These are phyloP conservation scores for Dalbergia cochinchinensis DNA, from an alignment of 306 rosid genomes.

Conservation along the genomic window DNA sequence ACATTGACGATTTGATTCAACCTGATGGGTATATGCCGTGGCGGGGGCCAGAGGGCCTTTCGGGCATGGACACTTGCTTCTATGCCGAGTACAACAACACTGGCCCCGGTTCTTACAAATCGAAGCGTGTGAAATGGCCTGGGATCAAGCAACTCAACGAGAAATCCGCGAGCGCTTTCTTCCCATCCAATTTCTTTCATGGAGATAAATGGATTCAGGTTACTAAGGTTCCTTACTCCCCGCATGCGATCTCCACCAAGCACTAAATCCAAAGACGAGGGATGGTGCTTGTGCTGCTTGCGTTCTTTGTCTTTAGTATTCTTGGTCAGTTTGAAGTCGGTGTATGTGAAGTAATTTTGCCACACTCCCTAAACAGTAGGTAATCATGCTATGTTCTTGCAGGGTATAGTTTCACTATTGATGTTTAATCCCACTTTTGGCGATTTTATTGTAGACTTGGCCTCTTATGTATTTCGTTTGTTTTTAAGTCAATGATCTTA, in stretches of 20 bases:
- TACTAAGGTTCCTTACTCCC: constrained; percentile 56
- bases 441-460: neutral
- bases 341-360: neutral
- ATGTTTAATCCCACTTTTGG: neutral
- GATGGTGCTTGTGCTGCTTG: neutral
- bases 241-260: constrained; percentile 15
- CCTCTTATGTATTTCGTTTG: no score
- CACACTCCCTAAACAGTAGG: neutral
- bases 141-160: constrained; percentile 63
- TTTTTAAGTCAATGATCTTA: no score
- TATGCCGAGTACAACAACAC: constrained; percentile 60
- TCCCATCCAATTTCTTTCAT: constrained; percentile 46
- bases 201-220: constrained; percentile 67
- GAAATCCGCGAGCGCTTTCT: constrained; percentile 15
- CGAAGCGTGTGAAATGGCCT: constrained; percentile 64
- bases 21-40: constrained; percentile 77
- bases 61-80: constrained; percentile 53
- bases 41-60: constrained; percentile 42
- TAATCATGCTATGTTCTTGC: neutral
- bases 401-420: neutral
- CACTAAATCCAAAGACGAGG: neutral
- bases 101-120: constrained; percentile 68
- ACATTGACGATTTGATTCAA: constrained; percentile 60
- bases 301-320: neutral
- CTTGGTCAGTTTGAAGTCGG: neutral